These are phyloP conservation scores for Euphorbia pulcherrima DNA, from an alignment of 345 rosid species.

Conservation along the genomic window DNA sequence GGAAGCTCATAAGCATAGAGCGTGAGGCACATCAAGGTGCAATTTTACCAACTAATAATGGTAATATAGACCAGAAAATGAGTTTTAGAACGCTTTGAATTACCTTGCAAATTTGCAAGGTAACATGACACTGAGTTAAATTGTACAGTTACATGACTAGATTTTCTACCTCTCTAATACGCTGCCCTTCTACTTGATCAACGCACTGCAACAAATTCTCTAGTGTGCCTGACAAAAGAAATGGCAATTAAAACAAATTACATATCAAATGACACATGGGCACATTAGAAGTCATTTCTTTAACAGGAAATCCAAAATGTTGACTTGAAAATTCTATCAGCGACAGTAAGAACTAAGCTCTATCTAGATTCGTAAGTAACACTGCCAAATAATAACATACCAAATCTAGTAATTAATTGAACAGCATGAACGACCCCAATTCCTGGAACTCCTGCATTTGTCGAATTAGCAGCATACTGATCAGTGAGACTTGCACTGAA, in stretches of 20 bases:
- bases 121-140: not conserved
- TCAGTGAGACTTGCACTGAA: not conserved
- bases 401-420: constrained; percentile 68
- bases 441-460: constrained; percentile 74
- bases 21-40: not conserved
- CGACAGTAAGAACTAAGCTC: not conserved
- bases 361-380: not conserved
- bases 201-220: constrained; percentile 68
- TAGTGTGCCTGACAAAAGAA: constrained; percentile 48
- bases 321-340: not conserved
- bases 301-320: too few species aligned
- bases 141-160: not conserved
- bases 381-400: constrained; percentile 36
- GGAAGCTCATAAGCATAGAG: too few species aligned
- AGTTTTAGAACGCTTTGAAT: too few species aligned
- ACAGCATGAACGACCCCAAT: constrained; percentile 75
- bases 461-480: constrained; percentile 17
- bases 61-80: too few species aligned
- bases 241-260: constrained; percentile 6
- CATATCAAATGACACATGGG: not conserved
- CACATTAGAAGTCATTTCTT: not conserved
- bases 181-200: constrained; percentile 65
- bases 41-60: not conserved
- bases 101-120: too few species aligned
- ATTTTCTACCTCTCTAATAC: constrained; percentile 50